Evolutionary conservation across 78 protist genomes (phyloP).

Genomic region (Creolimax fragrantissima): DNA sequence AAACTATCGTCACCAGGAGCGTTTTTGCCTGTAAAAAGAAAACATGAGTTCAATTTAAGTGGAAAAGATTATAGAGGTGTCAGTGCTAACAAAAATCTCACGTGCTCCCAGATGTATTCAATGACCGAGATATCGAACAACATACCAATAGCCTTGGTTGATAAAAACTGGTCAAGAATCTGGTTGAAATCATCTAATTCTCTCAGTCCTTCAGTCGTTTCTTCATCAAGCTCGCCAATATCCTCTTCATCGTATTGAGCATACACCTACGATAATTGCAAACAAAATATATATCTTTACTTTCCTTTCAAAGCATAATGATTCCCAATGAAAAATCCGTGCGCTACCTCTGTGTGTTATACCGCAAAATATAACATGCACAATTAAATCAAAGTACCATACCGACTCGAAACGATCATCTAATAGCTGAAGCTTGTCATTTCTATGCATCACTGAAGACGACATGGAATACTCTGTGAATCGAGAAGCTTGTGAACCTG

Average conservation of each 20-base stretch:
- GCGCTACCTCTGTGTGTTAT: too few relatives aligned
- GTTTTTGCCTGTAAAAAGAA: neutral
- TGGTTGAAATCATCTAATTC: neutral
- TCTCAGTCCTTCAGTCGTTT: neutral
- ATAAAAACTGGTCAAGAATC: neutral
- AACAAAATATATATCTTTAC: too few relatives aligned
- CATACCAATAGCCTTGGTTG: neutral
- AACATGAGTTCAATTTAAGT: too few relatives aligned
- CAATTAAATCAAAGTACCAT: neutral
- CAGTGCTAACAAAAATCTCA: too few relatives aligned
- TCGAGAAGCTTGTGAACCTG: constrained; percentile 8
- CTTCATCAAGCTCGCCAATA: constrained; percentile 32
- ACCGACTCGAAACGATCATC: constrained; percentile 36
- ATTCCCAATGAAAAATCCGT: too few relatives aligned
- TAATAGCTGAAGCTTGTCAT: neutral
- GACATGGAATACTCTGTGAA: constrained; percentile 36
- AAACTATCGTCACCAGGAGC: neutral
- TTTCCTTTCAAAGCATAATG: neutral
- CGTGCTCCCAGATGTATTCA: too few relatives aligned
- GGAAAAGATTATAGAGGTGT: too few relatives aligned
- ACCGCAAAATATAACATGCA: too few relatives aligned
- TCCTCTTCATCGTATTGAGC: constrained; percentile 13
- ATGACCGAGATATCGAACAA: too few relatives aligned
- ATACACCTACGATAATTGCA: neutral
- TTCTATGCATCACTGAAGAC: constrained; percentile 25